Conservation (phyloP, 2,329 filamentous ascomycete genomes). For the Apiospora kogelbergensis region DNA sequence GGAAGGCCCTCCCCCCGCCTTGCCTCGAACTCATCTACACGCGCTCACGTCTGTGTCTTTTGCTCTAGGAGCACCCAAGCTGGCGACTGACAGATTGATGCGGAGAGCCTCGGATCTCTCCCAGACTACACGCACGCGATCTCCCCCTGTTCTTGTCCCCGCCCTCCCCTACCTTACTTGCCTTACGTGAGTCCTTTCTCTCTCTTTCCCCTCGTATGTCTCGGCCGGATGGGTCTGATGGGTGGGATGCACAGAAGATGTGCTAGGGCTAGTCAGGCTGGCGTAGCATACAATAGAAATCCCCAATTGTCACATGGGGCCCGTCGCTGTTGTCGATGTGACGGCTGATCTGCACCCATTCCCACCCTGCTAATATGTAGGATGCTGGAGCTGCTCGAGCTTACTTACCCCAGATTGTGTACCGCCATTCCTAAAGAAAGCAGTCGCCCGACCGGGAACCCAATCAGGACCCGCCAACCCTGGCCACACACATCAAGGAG, state of each 20-base stretch:
- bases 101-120: constrained; percentile 2
- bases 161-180: not conserved
- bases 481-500: not conserved
- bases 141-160: not conserved
- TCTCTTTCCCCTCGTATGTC: not conserved
- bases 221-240: not conserved
- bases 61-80: not conserved
- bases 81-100: not conserved
- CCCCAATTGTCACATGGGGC: not conserved
- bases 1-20: not conserved
- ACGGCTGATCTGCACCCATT: not conserved
- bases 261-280: not conserved
- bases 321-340: not conserved
- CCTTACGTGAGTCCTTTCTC: not conserved
- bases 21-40: not conserved
- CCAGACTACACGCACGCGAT: not conserved
- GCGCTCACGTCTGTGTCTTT: not conserved
- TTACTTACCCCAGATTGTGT: not conserved
- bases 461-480: not conserved
- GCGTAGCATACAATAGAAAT: not conserved
- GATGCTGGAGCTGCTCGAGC: not conserved
- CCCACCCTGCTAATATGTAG: not conserved
- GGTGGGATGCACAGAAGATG: too few relatives aligned
- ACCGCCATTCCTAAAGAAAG: not conserved
- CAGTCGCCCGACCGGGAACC: not conserved